Evolutionary conservation across 2,329 filamentous ascomycete species (phyloP), one percentile per base, ranked within the genome.

Genomic region (Alternaria sp.): DNA sequence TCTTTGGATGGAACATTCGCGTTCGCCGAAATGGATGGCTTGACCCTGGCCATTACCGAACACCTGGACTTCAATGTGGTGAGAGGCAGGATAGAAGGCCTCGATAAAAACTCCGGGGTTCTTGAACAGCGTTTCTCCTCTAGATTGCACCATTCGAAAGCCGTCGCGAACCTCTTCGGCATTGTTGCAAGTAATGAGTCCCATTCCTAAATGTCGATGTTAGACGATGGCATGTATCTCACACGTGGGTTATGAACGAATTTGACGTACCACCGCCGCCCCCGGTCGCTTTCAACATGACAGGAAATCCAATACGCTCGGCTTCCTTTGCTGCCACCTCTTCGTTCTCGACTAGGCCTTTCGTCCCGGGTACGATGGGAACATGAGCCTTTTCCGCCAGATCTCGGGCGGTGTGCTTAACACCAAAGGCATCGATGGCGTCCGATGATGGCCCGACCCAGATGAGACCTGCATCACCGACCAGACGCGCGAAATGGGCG

Each of bases 11-110:
- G 91, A 95, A 80, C 93, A 97, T 77, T 97, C 93, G 59, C 93
- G 86, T 81, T 97, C 93, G 19, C 93, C 93, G 28, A 97, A 87
- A n/a, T 91, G 89, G 10, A 97, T 90, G 15, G 90, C 93, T 75
- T 91, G 88, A 1, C 93, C 93, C 70, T 89, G 85, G 55, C 89
- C 89, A 75, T 97, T 93, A 46, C 93, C 93, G 79, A 97, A 96
- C 15, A 97, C 88, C 77, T 97, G 93, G 6, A 97, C 92, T 80
- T 97, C 93, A 61, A 97, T 92, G 75, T 97, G 93, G 60, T 84
- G 59, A 19, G 54, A 62, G 4, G 62, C 62, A 25, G 62, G 62
- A 12, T 62, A 65, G 40, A 65, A 65, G 10, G 86, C 82, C 2
- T 89, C 80, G 1, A 81, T 91, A 80, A 80, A 91, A 5, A 65